Percentiles rank a stretch among this genome's conserved stretches.
These are phyloP conservation scores for Tolypocladium ophioglossoides DNA, from an alignment of 2,329 filamentous ascomycete genomes.

Conservation along the genomic window DNA sequence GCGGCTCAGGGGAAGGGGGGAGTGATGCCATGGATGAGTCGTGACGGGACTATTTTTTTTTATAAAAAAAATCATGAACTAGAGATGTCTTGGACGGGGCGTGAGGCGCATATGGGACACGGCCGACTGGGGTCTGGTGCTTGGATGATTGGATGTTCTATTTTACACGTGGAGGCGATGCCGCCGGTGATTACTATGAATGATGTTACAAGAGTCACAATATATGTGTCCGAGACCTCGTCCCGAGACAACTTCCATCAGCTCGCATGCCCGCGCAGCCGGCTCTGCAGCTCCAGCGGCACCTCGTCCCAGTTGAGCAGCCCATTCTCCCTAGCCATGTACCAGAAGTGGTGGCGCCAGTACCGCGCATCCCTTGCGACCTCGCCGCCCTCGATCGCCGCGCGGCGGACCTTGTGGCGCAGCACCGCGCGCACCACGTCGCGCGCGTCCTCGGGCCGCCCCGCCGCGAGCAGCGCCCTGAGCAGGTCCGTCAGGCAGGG, in stretches of 20 bases:
- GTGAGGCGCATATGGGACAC: background rate
- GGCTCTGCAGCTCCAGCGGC: conserved; percentile 9
- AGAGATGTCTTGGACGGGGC: background rate
- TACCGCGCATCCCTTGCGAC: conserved; percentile 17
- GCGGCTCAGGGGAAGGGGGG: background rate
- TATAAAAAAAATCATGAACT: no score
- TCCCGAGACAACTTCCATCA: background rate
- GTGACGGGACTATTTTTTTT: background rate
- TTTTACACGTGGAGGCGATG: background rate
- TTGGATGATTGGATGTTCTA: background rate
- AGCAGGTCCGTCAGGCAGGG: conserved; percentile 33
- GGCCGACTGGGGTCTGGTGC: background rate
- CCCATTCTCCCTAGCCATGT: conserved; percentile 28
- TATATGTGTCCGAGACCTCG: background rate
- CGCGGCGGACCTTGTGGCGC: conserved; percentile 14
- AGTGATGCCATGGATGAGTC: conserved; percentile 4
- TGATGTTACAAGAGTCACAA: background rate
- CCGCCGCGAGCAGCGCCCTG: conserved; percentile 14
- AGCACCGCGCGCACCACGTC: conserved; percentile 21
- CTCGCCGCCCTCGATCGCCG: conserved; percentile 5
- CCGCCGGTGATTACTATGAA: background rate
- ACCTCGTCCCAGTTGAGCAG: conserved; percentile 19
- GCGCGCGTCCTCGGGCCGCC: conserved; percentile 16
- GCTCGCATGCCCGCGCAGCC: conserved; percentile 3
- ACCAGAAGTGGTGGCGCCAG: conserved; percentile 42